These are phyloP conservation scores for Simmondsia chinensis DNA, from an alignment of 148 eudicot species.

Conservation along the genomic window DNA sequence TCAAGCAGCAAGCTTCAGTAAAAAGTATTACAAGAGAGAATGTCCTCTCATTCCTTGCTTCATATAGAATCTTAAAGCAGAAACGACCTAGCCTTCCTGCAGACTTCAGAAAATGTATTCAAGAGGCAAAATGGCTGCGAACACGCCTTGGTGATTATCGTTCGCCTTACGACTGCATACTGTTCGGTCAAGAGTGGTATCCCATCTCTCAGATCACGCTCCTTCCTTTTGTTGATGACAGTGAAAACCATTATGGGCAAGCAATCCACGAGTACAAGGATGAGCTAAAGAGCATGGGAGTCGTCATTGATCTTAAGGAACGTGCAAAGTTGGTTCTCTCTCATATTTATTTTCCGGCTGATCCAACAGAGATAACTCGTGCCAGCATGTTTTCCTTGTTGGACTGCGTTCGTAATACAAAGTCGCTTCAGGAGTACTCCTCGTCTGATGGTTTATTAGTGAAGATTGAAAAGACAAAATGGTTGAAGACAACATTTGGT, in stretches of 20 bases:
- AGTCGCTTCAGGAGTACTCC: slow-evolving; percentile 15
- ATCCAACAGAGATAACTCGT: slow-evolving; percentile 26
- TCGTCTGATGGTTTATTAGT: slow-evolving; percentile 20
- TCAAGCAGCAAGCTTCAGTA: slow-evolving; percentile 28
- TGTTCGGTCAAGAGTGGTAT: slow-evolving; percentile 37
- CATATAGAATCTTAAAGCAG: slow-evolving; percentile 22
- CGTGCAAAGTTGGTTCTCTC: slow-evolving; percentile 27
- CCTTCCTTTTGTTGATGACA: slow-evolving; percentile 60
- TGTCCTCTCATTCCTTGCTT: slow-evolving; percentile 24
- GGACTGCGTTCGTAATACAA: slow-evolving; percentile 17
- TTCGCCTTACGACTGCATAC: slow-evolving; percentile 40
- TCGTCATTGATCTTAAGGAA: slow-evolving; percentile 26
- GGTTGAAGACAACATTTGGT: slow-evolving; percentile 50
- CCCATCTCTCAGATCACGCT: slow-evolving; percentile 32
- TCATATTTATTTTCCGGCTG: slow-evolving; percentile 23
- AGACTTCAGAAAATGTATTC: slow-evolving; percentile 23
- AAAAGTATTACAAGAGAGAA: slow-evolving; percentile 23
- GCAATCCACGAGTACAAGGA: slow-evolving; percentile 23
- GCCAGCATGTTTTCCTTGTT: slow-evolving; percentile 32
- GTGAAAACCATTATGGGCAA: slow-evolving; percentile 29
- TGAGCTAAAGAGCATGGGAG: slow-evolving; percentile 41
- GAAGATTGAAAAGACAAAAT: slow-evolving; percentile 13
- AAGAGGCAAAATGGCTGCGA: slow-evolving; percentile 39
- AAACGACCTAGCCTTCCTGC: slow-evolving; percentile 10
- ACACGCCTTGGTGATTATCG: slow-evolving; percentile 45